Percentiles rank a stretch among this genome's conserved stretches.
phyloP scores from a whole-genome alignment of 192 early-diverging fungal genomes.

The Thamnidium elegans region DNA sequence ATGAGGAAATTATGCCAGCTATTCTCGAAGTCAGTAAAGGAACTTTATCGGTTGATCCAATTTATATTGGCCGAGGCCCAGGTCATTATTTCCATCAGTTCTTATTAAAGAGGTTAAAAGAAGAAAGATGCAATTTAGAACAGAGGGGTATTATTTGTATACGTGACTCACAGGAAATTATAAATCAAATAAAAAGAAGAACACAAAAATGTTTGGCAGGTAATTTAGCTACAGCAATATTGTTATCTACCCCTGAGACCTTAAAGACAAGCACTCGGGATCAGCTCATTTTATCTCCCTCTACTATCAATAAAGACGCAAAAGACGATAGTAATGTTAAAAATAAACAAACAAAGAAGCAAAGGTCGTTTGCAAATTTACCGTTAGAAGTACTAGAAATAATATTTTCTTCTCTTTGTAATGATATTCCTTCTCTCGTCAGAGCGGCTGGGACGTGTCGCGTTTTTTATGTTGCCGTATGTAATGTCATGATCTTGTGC shows the following conservation, averaged over 20 bases:
- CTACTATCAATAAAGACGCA: no score
- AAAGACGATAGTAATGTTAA: neutral
- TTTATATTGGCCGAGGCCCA: conserved; percentile 27
- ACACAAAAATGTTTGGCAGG: conserved; percentile 26
- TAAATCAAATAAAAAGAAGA: conserved; percentile 27
- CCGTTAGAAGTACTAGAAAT: conserved; percentile 24
- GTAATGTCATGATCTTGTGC: conserved; percentile 12
- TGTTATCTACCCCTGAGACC: neutral
- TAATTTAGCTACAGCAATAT: neutral
- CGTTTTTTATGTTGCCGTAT: conserved; percentile 22
- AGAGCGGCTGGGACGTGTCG: conserved; percentile 5
- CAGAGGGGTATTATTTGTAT: conserved; percentile 14
- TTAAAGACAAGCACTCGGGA: no score
- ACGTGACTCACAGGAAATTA: neutral
- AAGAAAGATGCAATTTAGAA: conserved; percentile 23
- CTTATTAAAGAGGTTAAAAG: conserved; percentile 20
- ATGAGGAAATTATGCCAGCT: conserved; percentile 29
- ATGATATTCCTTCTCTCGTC: conserved; percentile 15
- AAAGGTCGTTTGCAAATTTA: conserved; percentile 1
- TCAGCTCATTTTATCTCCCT: no score
- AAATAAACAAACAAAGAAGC: neutral
- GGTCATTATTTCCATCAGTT: conserved; percentile 23
- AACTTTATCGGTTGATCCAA: conserved; percentile 22
- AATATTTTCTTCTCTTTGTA: conserved; percentile 14
- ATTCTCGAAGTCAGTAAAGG: conserved; percentile 21